Evolutionary conservation across 108 stramenopile genomes (phyloP), one percentile per base, ranked within the genome.

Genomic region (Aurantiochytrium sp.): DNA sequence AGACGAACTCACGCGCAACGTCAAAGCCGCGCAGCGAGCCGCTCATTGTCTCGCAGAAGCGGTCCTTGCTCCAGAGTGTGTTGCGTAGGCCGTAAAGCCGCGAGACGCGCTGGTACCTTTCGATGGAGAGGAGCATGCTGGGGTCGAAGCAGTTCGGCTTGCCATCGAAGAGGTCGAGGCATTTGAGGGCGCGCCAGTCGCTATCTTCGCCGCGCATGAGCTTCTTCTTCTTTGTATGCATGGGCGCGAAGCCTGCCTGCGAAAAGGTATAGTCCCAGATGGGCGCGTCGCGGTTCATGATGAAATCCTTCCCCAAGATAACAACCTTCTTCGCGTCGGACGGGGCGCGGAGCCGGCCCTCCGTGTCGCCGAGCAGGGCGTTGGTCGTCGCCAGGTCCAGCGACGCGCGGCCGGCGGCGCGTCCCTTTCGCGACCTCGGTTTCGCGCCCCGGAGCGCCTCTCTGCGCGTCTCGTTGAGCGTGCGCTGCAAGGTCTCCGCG

Each of bases 101-200:
- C 6, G 73, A 81, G 10, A 81, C 73, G 3, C 73, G 73, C 39
- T 81, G 73, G 24, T 81, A 48, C 8, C 73, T 37, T 24, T 81
- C 12, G 42, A 81, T 27, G 0, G 39, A n/a, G n/a, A 81, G 45
- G 39, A 81, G 45, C n/a, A 48, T 24, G 27, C 45, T 81, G 21
- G 73, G 73, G 1, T 81, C 73, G n/a, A 81, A 48, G 73, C 73
- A 81, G 45, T 81, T 12, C 12, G 73, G 45, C 39, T 81, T 81
- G 0, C 73, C 73, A 24, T 81, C 73, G 3, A 81, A 81, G 42
- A 81, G 73, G 39, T 81, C 73, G 24, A 81, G 45, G 24, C 73
- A 81, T 30, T 81, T 81, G 73, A 81, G 2, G 27, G 73, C 73
- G 73, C 73, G 73, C 12, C 12, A 81, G 45, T 81, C 73, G 1